Evolutionary conservation across 1,284 basidiomycete genomes (phyloP).

Genomic region (Lentinus polychrous): DNA sequence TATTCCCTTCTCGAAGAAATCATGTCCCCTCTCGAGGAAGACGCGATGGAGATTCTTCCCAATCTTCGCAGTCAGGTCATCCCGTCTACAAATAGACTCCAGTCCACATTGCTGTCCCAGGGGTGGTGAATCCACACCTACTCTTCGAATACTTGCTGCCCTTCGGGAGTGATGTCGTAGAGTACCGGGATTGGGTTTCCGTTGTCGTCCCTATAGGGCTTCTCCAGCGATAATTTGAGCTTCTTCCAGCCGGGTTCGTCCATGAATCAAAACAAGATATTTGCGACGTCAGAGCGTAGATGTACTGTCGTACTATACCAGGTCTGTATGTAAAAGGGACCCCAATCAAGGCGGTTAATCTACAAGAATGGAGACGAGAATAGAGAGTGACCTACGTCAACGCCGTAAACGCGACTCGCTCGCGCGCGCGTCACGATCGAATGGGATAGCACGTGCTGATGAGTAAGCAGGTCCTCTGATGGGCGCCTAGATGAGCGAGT

Average conservation of each 20-base stretch:
- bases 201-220: constrained; percentile 71
- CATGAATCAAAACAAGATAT: constrained; percentile 9
- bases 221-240: constrained; percentile 61
- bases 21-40: constrained; percentile 61
- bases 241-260: constrained; percentile 48
- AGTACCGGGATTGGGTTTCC: constrained; percentile 55
- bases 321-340: neutral
- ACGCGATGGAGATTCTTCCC: constrained; percentile 62
- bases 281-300: neutral
- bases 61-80: constrained; percentile 45
- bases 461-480: too few species aligned
- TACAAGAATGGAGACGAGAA: neutral
- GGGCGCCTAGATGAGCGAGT: constrained; percentile 1
- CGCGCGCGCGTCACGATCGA: too few species aligned
- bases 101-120: neutral
- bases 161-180: constrained; percentile 63
- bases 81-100: constrained; percentile 32
- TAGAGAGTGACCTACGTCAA: too few species aligned
- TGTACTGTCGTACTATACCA: neutral
- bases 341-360: neutral
- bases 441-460: too few species aligned
- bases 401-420: too few species aligned
- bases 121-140: constrained; percentile 33
- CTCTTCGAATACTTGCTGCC: constrained; percentile 63
- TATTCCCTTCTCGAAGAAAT: constrained; percentile 61